Base-by-base conservation (phyloP, 176 grass and related monocot species). In the Alopecurus myosuroides region DNA sequence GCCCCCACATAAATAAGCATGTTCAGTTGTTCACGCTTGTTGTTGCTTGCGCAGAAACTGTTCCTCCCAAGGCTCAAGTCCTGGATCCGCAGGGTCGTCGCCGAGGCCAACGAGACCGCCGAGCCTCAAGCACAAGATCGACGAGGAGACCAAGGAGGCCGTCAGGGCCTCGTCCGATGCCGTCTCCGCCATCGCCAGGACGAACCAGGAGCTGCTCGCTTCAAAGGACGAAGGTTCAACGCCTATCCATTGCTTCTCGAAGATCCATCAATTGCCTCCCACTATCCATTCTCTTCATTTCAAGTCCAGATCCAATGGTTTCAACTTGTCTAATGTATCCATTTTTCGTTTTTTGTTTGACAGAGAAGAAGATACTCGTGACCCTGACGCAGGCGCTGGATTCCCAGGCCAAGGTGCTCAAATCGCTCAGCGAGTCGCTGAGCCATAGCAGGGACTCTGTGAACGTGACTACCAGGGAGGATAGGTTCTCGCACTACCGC, bases 351-450 rank as follows among this genome's bases (percentile, higher is more conserved):
- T 26, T 74, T 76, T 26, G 71, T 70, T 46, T 4, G 6, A 25
- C 72, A 98, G 95, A 95, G 76, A 98, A 92, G 78, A 95, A 93
- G 85, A 84, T 98, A 92, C 82, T 98, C 20, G 87, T 90, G 80
- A 87, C 87, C 15, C 90, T 98, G 37, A 95, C 92, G 60, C 90
- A 80, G 67, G 91, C 91, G 3, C 87, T 98, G 58, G 93, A 95
- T 85, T 90, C 90, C 40, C 95, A 98, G 92, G 93, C 94, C 41
- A 98, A 94, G 25, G 89, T 92, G 85, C 77, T 98, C 40, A 95
- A 98, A 81, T 92, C 84, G 3, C 81, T 98, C 83, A 86, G 87
- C 2, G 91, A 94, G 51, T 82, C 93, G 42, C n/a, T 98, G 37
- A 86, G 30, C 70, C 90, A 90, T 77, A 89, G 44, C 77, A 93